Base-by-base conservation (phyloP, 345 rosid species). In the Carallia pectinifolia region DNA sequence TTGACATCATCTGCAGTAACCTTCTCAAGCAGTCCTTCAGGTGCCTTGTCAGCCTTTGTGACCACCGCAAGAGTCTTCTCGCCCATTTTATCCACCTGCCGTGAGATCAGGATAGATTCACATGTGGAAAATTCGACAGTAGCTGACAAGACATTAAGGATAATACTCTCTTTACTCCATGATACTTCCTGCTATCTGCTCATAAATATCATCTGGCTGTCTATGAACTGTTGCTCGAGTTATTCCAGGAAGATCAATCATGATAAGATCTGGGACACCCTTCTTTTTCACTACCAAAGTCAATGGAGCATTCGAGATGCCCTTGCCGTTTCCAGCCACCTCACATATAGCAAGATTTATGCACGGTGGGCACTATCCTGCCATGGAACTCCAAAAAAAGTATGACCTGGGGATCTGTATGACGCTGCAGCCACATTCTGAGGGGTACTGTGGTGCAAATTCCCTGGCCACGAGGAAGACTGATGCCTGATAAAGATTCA, bases 201-300 rank as follows among this genome's bases (percentile, higher is more conserved):
- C 91, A 9, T 85, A 80, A 0, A 83, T 81, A 6, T 82, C 55
- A 2, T 81, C 84, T 1, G 91, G 85, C 64, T 87, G 91, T 1
- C 86, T 86, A 1, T 81, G 81, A 40, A 85, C 84, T 0, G 89
- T 82, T 8, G 83, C 86, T 13, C 87, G 64, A 0, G 87, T 85
- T 60, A 87, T 87, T 6, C 89, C 88, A 0, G 91, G 91, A 27
- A 87, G 84, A 80, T 87, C 91, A 5, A 87, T 85, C 86, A 85
- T 84, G 0, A 86, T 83, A 0, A 87, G 62, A 68, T 87, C 88
- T 5, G 86, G 88, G 18, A 83, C 88, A 17, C 80, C 89, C 0
- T 7, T 17, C 50, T 82, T 87, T 58, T 79, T 83, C 23, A 87
- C 86, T 0, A 79, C 80, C 13, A 87, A 73, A 0, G 89, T 87